Evolutionary conservation across 2,329 filamentous ascomycete species (phyloP).

Genomic region (Penicillium freii): DNA sequence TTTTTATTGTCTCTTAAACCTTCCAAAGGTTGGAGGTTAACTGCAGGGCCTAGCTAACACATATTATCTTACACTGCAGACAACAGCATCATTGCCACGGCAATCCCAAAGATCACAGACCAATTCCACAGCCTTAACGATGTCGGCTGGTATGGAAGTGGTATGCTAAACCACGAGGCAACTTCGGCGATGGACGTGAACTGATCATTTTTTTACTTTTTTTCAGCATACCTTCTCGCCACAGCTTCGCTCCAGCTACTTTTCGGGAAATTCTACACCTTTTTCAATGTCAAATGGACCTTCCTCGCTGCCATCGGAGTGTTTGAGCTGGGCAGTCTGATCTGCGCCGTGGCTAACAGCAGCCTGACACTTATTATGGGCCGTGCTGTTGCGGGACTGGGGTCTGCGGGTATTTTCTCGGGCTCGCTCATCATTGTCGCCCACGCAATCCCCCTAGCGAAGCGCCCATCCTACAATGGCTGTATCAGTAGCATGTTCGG

Average conservation of each 20-base stretch:
- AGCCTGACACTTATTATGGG: constrained; percentile 36
- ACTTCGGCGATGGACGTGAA: not conserved
- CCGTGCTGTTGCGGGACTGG: constrained; percentile 35
- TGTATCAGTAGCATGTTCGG: constrained; percentile 58
- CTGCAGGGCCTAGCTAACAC: not conserved
- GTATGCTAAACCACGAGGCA: not conserved
- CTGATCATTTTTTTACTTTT: not conserved
- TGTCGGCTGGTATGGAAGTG: constrained; percentile 62
- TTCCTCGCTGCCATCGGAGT: constrained; percentile 35
- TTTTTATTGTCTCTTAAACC: not conserved
- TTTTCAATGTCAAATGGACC: constrained; percentile 35
- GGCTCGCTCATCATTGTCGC: constrained; percentile 28
- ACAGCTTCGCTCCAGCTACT: constrained; percentile 34
- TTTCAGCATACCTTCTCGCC: constrained; percentile 33
- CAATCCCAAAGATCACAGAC: constrained; percentile 18
- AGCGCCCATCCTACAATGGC: constrained; percentile 46
- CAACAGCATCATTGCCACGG: constrained; percentile 4
- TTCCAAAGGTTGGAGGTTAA: not conserved
- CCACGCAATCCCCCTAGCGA: constrained; percentile 50
- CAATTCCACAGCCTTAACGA: constrained; percentile 43
- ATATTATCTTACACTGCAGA: not conserved
- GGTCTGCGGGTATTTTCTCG: constrained; percentile 34
- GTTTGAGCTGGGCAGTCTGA: constrained; percentile 39
- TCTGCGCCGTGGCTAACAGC: constrained; percentile 36
- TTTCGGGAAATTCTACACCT: constrained; percentile 36